Percentiles rank a stretch among this genome's conserved stretches.
phyloP scores from a whole-genome alignment of 345 rosid genomes.

The Dipteronia sinensis region DNA sequence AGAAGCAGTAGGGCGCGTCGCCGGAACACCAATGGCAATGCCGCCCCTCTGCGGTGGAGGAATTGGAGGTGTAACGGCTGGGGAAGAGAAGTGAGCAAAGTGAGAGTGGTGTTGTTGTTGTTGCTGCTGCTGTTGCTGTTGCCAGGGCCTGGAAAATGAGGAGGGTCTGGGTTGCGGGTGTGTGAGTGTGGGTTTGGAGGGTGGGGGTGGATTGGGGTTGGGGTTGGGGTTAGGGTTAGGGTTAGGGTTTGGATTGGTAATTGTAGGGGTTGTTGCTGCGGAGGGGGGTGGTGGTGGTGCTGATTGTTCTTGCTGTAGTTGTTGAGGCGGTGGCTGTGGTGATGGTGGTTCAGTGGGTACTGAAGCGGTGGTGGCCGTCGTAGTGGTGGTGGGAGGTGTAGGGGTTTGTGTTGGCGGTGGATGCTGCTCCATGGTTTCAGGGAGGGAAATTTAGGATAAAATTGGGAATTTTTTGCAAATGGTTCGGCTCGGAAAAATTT shows the following conservation, averaged over 20 bases:
- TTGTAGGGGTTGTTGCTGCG: constrained; percentile 24
- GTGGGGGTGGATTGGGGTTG: constrained; percentile 20
- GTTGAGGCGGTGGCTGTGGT: constrained; percentile 14
- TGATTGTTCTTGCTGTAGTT: constrained; percentile 4
- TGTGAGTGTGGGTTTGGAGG: constrained; percentile 36
- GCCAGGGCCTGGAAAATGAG: constrained; percentile 68
- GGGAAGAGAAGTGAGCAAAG: constrained; percentile 47
- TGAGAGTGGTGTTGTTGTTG: constrained; percentile 64
- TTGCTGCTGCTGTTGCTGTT: constrained; percentile 35
- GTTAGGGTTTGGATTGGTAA: constrained; percentile 32
- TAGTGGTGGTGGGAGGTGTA: background rate
- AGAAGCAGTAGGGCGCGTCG: constrained; percentile 48
- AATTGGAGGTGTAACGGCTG: constrained; percentile 40
- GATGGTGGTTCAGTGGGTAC: constrained; percentile 19
- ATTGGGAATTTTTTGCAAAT: background rate
- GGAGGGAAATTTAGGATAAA: background rate
- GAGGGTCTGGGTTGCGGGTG: constrained; percentile 36
- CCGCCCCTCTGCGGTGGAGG: constrained; percentile 54
- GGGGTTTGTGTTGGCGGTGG: background rate
- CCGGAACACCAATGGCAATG: constrained; percentile 73
- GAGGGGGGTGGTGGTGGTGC: constrained; percentile 8
- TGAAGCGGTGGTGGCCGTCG: constrained; percentile 14
- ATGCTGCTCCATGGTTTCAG: background rate
- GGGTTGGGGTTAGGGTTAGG: constrained; percentile 29
- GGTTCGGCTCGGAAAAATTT: background rate